Percentiles rank a stretch among this genome's conserved stretches.
Conservation (phyloP, 2,329 filamentous ascomycete genomes). For the Penicillium sp. region DNA sequence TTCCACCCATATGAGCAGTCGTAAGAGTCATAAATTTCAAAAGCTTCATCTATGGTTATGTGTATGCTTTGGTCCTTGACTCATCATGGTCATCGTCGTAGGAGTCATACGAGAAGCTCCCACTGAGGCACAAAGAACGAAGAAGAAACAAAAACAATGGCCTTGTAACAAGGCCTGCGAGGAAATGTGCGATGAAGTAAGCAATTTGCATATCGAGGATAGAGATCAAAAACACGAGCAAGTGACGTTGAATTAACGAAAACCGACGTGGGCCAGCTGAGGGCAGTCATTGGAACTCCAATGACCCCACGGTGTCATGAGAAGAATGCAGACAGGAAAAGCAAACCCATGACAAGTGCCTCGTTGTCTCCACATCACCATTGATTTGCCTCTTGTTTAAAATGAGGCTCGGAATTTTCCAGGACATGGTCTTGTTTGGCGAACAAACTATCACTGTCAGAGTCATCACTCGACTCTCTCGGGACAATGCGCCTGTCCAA, state of each 20-base stretch:
- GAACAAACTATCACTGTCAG: too few species aligned
- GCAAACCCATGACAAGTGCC: too few species aligned
- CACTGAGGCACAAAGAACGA: not conserved
- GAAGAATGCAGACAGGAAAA: too few species aligned
- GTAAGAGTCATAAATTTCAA: too few species aligned
- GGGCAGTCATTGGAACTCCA: not conserved
- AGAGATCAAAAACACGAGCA: not conserved
- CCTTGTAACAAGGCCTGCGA: not conserved
- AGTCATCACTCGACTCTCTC: too few species aligned
- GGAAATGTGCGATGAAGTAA: not conserved
- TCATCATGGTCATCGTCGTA: not conserved
- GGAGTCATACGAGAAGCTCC: not conserved
- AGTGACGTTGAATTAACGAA: not conserved
- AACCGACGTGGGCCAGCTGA: not conserved
- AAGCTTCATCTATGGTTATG: not conserved
- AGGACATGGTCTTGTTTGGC: too few species aligned
- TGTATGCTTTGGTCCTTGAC: not conserved
- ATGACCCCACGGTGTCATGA: not conserved
- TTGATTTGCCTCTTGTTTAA: too few species aligned
- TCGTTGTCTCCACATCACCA: too few species aligned
- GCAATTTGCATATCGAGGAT: not conserved
- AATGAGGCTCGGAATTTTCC: too few species aligned
- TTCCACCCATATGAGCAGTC: too few species aligned
- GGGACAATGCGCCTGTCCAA: too few species aligned
- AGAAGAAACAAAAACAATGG: not conserved